Base-by-base conservation (phyloP, 2,329 filamentous ascomycete genomes). In the Periconia digitata region DNA sequence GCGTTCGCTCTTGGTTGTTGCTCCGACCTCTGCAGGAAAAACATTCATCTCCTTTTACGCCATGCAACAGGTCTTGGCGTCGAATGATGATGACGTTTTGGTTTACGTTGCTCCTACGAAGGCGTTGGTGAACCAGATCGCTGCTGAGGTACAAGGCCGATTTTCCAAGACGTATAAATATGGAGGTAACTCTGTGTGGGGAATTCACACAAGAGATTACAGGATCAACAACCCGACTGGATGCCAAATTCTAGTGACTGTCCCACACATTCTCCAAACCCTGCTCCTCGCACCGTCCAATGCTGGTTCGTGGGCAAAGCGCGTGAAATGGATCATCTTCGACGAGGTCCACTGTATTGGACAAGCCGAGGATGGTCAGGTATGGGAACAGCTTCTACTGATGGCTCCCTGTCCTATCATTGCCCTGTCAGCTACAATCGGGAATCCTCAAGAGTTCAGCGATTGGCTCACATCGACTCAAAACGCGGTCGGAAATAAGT, bases 41-140 rank as follows among this genome's bases (percentile, higher is more conserved):
- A 92, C 88, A 0, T 92, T 92, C 66, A 92, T 92, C 49, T 87
- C 83, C 1, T 92, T 92, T 67, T 91, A 92, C 58, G 88, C 88
- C 1, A 92, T 92, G 85, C 86, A 87, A 60, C 85, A 89, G 62
- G 75, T 91, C 1, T 74, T 92, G 8, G 78, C 86, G 61, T 78
- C 79, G 3, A 83, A 82, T 52, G 81, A 92, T 50, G 82, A 90
- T 41, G 84, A 82, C 2, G 79, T 92, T 2, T 71, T 92, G 6
- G 85, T 92, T 0, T 92, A 92, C 56, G 85, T 92, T 6, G 89
- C 87, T 0, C 89, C 89, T 0, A 92, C 88, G 0, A 92, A 92
- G 63, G 87, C 89, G 3, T 75, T 92, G 10, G 87, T 92, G 49
- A 92, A 92, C 63, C 89, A 92, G 66, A 91, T 92, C 55, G 88